Evolutionary conservation across 106 monocot species (phyloP), one percentile per base, ranked within the genome.

Genomic region (Dendrobium officinale): DNA sequence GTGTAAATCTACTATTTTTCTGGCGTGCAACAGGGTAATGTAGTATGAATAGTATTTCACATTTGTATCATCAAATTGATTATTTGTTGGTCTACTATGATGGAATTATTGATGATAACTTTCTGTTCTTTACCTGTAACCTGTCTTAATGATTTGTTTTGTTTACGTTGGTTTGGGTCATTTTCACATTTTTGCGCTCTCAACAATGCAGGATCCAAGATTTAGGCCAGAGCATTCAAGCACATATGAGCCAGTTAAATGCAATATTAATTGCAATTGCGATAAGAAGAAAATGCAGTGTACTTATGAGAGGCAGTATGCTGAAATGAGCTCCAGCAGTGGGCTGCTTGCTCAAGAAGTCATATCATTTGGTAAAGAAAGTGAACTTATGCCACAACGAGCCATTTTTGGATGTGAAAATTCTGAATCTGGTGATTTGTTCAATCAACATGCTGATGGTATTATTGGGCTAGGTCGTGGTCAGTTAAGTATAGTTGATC

Each of bases 271-370:
- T 55, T 94, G 94, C 82, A 78, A 66, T 47, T 98, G 97, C 77
- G 89, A 98, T 80, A 83, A 77, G 11, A 87, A 89, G 47, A 92
- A 84, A 37, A 86, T 81, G 27, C 94, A 94, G 75, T 98, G 97
- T 84, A 79, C 66, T 73, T 98, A 98, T 80, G 92, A 94, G 73
- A 86, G 94, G 72, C 86, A 92, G 43, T 98, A 98, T 87, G 97
- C 97, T 67, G 97, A 98, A 85, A 88, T 88, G 90, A 98, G 97
- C 82, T 89, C 94, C 41, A 98, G 97, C 87, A 94, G 94, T 81
- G 97, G 97, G 17, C 87, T 98, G 67, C 87, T 98, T 83, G 94
- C 94, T 78, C 85, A 89, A 48, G 97, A 98, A 80, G 37, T 92
- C 45, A 45, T 98, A 20, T 89, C 97, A 17, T 98, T 98, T 85